These are phyloP conservation scores for Colletotrichum spaethianum DNA, from an alignment of 2,329 filamentous ascomycete species.

Conservation along the genomic window DNA sequence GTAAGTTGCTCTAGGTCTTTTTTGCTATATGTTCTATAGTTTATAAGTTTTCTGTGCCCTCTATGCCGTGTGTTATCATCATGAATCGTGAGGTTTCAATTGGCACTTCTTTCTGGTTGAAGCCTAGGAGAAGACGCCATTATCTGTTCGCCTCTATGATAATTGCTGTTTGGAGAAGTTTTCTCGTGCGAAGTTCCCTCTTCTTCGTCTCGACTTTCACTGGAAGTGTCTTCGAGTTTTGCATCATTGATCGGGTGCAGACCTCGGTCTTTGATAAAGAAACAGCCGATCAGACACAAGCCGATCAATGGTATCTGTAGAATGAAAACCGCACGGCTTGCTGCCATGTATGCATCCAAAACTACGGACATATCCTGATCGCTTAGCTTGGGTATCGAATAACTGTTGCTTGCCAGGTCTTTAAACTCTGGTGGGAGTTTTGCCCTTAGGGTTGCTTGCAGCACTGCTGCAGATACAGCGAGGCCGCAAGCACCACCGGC, in stretches of 20 bases:
- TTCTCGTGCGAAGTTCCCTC: neutral
- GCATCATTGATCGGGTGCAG: conserved; percentile 50
- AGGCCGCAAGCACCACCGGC: conserved; percentile 72
- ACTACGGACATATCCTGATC: conserved; percentile 41
- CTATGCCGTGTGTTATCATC: neutral
- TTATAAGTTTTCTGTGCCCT: no score
- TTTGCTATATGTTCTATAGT: neutral
- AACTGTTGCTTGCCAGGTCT: conserved; percentile 48
- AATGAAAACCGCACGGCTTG: conserved; percentile 69
- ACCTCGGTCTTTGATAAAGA: conserved; percentile 66
- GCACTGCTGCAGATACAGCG: conserved; percentile 68
- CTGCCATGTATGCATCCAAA: conserved; percentile 63
- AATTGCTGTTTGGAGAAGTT: no score
- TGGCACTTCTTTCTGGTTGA: no score
- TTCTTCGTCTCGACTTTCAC: conserved; percentile 32
- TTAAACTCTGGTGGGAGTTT: conserved; percentile 46
- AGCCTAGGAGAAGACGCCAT: neutral
- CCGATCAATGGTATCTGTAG: conserved; percentile 69
- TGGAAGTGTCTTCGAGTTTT: neutral
- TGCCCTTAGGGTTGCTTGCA: conserved; percentile 49
- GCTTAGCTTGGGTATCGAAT: conserved; percentile 44
- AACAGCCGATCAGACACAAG: conserved; percentile 62
- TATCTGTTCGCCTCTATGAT: neutral
- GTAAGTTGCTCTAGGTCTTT: neutral
- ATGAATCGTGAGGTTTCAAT: neutral